phyloP scores from a whole-genome alignment of 2,329 filamentous ascomycete species.

The Penicillium glabrum region DNA sequence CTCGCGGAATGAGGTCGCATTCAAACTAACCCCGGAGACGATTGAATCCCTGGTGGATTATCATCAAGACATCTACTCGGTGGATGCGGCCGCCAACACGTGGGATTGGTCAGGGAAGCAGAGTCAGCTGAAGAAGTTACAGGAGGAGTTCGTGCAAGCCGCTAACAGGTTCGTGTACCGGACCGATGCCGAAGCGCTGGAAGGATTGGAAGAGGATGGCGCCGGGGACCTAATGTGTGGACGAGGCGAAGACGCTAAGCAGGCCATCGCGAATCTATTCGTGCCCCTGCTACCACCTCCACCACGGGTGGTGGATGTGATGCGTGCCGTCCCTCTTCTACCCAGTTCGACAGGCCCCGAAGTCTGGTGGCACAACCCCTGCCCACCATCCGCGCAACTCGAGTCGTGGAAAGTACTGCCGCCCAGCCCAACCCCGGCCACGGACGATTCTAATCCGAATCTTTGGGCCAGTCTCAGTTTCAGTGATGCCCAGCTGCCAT shows the following conservation, averaged over 20 bases:
- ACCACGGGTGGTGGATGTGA: slow-evolving; percentile 83
- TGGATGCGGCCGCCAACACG: slow-evolving; percentile 83
- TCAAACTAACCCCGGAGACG: slow-evolving; percentile 92
- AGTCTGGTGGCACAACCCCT: slow-evolving; percentile 77
- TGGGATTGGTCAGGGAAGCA: slow-evolving; percentile 98
- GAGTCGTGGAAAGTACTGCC: slow-evolving; percentile 90
- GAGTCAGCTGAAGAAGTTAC: slow-evolving; percentile 91
- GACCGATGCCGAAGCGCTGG: slow-evolving; percentile 81
- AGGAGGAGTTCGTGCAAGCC: slow-evolving; percentile 93
- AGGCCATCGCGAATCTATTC: slow-evolving; percentile 78
- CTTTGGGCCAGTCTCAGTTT: slow-evolving; percentile 80
- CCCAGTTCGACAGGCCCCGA: slow-evolving; percentile 75
- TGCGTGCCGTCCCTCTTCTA: slow-evolving; percentile 80
- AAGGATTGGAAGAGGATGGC: slow-evolving; percentile 95
- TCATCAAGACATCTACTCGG: slow-evolving; percentile 92
- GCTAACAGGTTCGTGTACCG: slow-evolving; percentile 97
- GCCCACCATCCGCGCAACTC: slow-evolving; percentile 68
- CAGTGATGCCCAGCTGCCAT: slow-evolving; percentile 70
- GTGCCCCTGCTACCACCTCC: slow-evolving; percentile 81
- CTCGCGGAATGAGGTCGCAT: slow-evolving; percentile 92
- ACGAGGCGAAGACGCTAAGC: slow-evolving; percentile 91
- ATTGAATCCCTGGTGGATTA: slow-evolving; percentile 93
- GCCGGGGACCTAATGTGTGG: slow-evolving; percentile 89
- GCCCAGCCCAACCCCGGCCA: slow-evolving; percentile 75
- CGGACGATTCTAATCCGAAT: slow-evolving; percentile 69